Conservation (phyloP, 2,329 filamentous ascomycete genomes). For the Arthrobotrys sinensis region DNA sequence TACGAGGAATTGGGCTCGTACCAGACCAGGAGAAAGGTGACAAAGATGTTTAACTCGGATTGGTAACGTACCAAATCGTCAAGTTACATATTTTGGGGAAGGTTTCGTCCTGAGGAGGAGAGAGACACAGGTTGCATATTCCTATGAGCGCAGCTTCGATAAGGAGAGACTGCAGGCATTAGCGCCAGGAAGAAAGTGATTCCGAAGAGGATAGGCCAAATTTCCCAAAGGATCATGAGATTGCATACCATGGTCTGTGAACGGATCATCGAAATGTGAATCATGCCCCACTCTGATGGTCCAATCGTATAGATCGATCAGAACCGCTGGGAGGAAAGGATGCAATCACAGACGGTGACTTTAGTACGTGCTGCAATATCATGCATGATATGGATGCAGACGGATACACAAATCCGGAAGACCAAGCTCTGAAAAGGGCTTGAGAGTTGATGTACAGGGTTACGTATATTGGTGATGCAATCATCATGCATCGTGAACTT, state of each 20-base stretch:
- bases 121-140: not conserved
- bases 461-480: constrained; percentile 26
- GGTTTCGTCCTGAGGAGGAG: not conserved
- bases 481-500: constrained; percentile 22
- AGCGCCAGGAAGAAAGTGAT: constrained; percentile 12
- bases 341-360: constrained; percentile 36
- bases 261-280: constrained; percentile 25
- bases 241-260: constrained; percentile 19
- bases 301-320: constrained; percentile 24
- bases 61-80: not conserved
- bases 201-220: constrained; percentile 28
- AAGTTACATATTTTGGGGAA: not conserved
- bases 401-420: constrained; percentile 26
- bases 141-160: not conserved
- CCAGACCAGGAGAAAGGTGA: not conserved
- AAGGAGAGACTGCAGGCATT: constrained; percentile 17
- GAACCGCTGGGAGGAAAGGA: constrained; percentile 19
- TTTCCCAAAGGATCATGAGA: constrained; percentile 24
- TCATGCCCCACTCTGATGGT: constrained; percentile 5
- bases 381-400: constrained; percentile 29
- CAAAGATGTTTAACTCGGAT: not conserved
- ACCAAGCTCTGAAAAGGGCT: not conserved
- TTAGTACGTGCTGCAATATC: constrained; percentile 28
- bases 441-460: not conserved
- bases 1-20: constrained; percentile 17